Conservation (phyloP, 768 basidiomycete species). For the Tremella fuciformis region DNA sequence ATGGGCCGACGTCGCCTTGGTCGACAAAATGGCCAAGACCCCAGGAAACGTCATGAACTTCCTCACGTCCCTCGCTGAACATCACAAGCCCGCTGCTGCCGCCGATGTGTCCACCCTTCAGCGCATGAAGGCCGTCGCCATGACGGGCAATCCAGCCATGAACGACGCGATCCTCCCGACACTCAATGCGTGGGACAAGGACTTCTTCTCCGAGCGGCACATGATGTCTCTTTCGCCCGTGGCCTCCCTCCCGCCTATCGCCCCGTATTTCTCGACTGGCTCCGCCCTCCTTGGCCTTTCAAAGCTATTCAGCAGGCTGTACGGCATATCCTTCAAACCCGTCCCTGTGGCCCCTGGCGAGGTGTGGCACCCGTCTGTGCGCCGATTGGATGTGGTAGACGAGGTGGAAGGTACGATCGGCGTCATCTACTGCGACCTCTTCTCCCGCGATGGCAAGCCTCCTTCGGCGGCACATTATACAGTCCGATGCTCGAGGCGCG, state of each 20-base stretch:
- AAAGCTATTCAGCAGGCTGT: slow-evolving; percentile 76
- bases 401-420: slow-evolving; percentile 82
- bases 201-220: slow-evolving; percentile 68
- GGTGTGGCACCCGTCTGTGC: slow-evolving; percentile 82
- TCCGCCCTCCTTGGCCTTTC: slow-evolving; percentile 89
- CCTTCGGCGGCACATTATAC: slow-evolving; percentile 96
- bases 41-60: slow-evolving; percentile 89
- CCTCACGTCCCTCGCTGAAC: slow-evolving; percentile 72
- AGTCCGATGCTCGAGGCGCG: slow-evolving; percentile 85
- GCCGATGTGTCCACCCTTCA: slow-evolving; percentile 66
- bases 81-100: slow-evolving; percentile 73
- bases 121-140: slow-evolving; percentile 67
- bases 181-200: slow-evolving; percentile 95
- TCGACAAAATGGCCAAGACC: slow-evolving; percentile 95
- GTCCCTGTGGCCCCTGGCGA: slow-evolving; percentile 70
- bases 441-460: slow-evolving; percentile 76
- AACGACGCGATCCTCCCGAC: slow-evolving; percentile 52
- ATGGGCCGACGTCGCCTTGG: slow-evolving; percentile 79
- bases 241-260: slow-evolving; percentile 59
- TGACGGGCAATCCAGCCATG: slow-evolving; percentile 49
- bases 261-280: slow-evolving; percentile 69
- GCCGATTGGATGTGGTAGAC: slow-evolving; percentile 89
- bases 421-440: slow-evolving; percentile 92
- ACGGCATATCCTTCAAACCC: slow-evolving; percentile 74
- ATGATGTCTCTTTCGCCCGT: slow-evolving; percentile 53